Evolutionary conservation across 2,329 filamentous ascomycete genomes (phyloP).

Genomic region (Colletotrichum nymphaeae): DNA sequence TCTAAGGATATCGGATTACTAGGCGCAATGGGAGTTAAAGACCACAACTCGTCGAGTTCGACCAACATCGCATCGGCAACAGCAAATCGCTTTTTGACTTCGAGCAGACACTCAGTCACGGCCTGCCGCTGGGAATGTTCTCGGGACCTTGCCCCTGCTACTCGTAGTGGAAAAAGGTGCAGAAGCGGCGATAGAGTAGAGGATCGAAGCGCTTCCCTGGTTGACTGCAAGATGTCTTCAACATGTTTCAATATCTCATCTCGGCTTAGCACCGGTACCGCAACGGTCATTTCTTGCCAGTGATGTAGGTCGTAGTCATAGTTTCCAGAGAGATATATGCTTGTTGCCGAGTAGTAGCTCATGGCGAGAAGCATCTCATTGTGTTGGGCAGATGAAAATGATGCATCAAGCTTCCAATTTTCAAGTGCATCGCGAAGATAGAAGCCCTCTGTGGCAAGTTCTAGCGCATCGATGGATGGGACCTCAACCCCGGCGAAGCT

Average conservation of each 20-base stretch:
- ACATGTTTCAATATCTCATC: slow-evolving; percentile 40
- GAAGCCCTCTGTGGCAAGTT: slow-evolving; percentile 39
- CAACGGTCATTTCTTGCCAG: slow-evolving; percentile 42
- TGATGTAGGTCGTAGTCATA: slow-evolving; percentile 48
- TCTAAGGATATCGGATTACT: background rate
- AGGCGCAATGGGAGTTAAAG: background rate
- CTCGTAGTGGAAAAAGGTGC: slow-evolving; percentile 47
- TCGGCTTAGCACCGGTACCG: slow-evolving; percentile 39
- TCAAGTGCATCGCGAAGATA: slow-evolving; percentile 34
- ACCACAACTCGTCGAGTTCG: slow-evolving; percentile 13
- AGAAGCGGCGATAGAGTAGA: slow-evolving; percentile 45
- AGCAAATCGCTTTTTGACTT: background rate
- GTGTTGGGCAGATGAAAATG: background rate
- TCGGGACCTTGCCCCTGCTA: slow-evolving; percentile 46
- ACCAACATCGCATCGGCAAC: slow-evolving; percentile 22
- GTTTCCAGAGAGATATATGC: slow-evolving; percentile 50
- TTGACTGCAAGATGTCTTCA: slow-evolving; percentile 39
- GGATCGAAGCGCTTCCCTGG: slow-evolving; percentile 30
- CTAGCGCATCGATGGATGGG: background rate
- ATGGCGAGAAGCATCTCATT: slow-evolving; percentile 38
- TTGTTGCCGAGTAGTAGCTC: slow-evolving; percentile 45
- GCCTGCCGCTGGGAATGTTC: slow-evolving; percentile 38
- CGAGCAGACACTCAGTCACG: slow-evolving; percentile 38
- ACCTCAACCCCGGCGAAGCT: background rate
- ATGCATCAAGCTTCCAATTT: background rate